Evolutionary conservation across 768 basidiomycete species (phyloP), one percentile per base, ranked within the genome.

Genomic region (Rhodosporidiobolus sp.): DNA sequence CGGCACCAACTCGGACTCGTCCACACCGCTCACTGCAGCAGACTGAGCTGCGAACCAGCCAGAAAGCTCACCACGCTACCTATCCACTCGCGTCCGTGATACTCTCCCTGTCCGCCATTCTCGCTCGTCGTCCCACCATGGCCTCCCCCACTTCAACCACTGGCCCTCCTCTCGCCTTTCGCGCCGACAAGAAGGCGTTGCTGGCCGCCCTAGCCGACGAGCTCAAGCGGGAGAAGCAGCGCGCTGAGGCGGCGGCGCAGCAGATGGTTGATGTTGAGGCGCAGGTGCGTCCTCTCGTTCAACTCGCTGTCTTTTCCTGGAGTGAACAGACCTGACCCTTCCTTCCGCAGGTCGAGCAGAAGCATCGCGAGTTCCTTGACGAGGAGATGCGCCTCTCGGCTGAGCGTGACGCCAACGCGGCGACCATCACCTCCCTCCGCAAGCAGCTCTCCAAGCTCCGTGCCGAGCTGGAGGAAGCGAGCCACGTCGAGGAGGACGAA

Each of bases 331-430:
- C 7, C n/a, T 19, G 20, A 14, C 34, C 14, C 32, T 26, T 14
- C 54, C 34, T 0, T 34, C 10, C 9, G 26, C 58, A 72, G 71
- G 63, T 72, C 50, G 49, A 64, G 38, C 24, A 63, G 38, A 64
- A 68, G 26, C 71, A 72, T 57, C 11, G 53, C 32, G 53, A 67
- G 5, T 72, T 72, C 66, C 49, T 72, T 43, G 56, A 63, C n/a
- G 66, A 67, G 32, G 66, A 72, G 52, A 52, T 43, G 26, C 22
- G 43, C 22, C 60, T 53, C 43, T 45, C 48, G 0, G 16, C 28
- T 12, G 17, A 53, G 14, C 66, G 62, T 17, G 62, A 64, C 32
- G 9, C 28, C 4, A 67, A 72, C 34, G 53, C 63, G 4, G 17
- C 62, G 6, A 43, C 58, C 22, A 68, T 72, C 62, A 43, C 62